Base-by-base conservation (phyloP, 257 asterid species). In the Solanum rostratum region DNA sequence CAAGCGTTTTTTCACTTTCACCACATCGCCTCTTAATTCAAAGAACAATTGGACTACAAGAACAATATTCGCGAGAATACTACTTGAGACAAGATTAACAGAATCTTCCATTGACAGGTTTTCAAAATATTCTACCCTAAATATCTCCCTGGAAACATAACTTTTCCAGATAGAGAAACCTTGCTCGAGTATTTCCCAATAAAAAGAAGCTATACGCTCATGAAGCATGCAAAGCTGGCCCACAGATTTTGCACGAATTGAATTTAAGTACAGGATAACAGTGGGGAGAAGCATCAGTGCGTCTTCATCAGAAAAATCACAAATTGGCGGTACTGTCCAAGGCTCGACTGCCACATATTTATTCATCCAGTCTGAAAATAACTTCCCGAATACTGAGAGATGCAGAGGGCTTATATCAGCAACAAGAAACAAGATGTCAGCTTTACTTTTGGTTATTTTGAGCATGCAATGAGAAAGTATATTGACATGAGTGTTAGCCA, bases 281-380 rank as follows among this genome's bases (percentile, higher is more conserved):
- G 90, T 88, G 76, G 99, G 99, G 88, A 94, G 86, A 90, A 93
- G 92, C 92, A 94, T 88, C 88, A 93, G 81, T 78, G 93, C 84
- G 69, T 92, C 97, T 83, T 89, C 92, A 89, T 91, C 92, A 20
- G 92, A 89, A 81, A 87, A 86, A 68, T 63, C 57, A 86, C 83
- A 73, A 84, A 85, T 83, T 88, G 87, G 91, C 73, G 79, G 84
- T 68, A 30, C 87, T 84, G 80, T 65, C 70, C 84, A 68, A 86
- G 85, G 86, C 84, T 86, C 49, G 50, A 57, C 85, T 68, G 85
- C 89, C 84, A 45, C 74, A 2, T 89, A 86, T 39, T 86, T 88
- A 52, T 86, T 84, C 88, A 93, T 73, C 83, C 85, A 62, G 84
- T 88, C 91, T 81, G 93, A 91, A 74, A 93, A 74, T 83, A 87